Evolutionary conservation across 495 filamentous ascomycete species (phyloP).

Genomic region (Aspergillus homomorphus): DNA sequence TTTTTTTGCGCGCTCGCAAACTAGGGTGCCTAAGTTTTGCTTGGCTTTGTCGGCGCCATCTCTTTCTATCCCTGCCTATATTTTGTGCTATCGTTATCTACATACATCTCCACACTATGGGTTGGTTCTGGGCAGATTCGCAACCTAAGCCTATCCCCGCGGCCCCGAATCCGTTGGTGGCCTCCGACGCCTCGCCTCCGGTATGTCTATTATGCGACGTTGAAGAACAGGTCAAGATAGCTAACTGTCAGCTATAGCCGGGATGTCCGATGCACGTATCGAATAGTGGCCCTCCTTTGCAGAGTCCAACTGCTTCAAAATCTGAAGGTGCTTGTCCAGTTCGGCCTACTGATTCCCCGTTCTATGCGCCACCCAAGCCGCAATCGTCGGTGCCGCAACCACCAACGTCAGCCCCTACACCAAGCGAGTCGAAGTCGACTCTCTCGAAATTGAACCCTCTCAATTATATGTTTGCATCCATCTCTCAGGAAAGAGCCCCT

Average conservation of each 20-base stretch:
- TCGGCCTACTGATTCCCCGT: constrained; percentile 42
- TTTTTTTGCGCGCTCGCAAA: neutral
- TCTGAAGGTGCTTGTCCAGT: constrained; percentile 54
- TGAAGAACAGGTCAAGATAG: constrained; percentile 2
- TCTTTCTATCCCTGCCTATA: neutral
- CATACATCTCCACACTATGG: constrained; percentile 56
- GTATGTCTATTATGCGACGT: constrained; percentile 37
- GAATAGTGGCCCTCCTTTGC: constrained; percentile 41
- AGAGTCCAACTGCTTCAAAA: constrained; percentile 42
- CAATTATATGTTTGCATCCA: constrained; percentile 90
- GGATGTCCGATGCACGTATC: constrained; percentile 88
- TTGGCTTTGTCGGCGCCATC: neutral
- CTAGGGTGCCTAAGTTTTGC: neutral
- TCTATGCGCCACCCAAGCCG: constrained; percentile 35
- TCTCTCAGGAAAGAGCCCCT: constrained; percentile 73
- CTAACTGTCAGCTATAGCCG: constrained; percentile 56
- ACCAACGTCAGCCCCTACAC: constrained; percentile 24
- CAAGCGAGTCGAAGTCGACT: constrained; percentile 37
- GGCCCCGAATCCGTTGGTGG: constrained; percentile 42
- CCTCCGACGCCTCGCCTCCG: constrained; percentile 53
- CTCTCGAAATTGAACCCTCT: constrained; percentile 82
- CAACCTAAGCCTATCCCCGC: constrained; percentile 37
- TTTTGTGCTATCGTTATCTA: neutral
- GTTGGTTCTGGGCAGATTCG: constrained; percentile 97
- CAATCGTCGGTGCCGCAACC: constrained; percentile 17